These are phyloP conservation scores for Nemania bipapillata DNA, from an alignment of 2,329 filamentous ascomycete species.

Conservation along the genomic window DNA sequence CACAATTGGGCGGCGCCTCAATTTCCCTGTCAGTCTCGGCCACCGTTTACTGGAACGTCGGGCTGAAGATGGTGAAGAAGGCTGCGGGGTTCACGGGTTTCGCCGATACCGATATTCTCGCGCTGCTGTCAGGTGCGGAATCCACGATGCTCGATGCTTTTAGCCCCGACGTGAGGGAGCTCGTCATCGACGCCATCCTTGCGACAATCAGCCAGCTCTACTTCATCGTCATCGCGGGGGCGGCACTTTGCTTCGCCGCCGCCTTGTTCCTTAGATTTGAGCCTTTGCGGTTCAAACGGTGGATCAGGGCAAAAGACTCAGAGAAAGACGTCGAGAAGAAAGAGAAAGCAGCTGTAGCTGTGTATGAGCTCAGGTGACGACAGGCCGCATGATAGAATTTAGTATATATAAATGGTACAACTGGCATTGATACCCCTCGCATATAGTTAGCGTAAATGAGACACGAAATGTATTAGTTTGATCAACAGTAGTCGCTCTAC, in stretches of 20 bases:
- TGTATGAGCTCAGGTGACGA: slow-evolving; percentile 25
- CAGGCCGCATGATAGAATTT: slow-evolving; percentile 8
- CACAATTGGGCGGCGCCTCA: slow-evolving; percentile 49
- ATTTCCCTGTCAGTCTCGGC: slow-evolving; percentile 48
- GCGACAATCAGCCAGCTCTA: slow-evolving; percentile 46
- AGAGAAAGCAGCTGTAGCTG: slow-evolving; percentile 4
- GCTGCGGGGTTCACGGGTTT: slow-evolving; percentile 39
- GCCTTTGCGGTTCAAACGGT: slow-evolving; percentile 25
- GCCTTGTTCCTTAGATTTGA: slow-evolving; percentile 30
- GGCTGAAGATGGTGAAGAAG: slow-evolving; percentile 41
- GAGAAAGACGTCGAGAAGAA: not conserved
- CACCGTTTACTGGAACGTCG: slow-evolving; percentile 50
- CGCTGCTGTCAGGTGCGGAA: slow-evolving; percentile 47
- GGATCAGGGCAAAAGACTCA: slow-evolving; percentile 10
- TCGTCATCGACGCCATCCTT: slow-evolving; percentile 45
- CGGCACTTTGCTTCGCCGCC: slow-evolving; percentile 44
- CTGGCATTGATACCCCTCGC: slow-evolving; percentile 34
- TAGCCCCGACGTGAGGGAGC: slow-evolving; percentile 33
- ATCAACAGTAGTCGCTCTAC: not conserved
- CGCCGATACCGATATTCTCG: slow-evolving; percentile 45
- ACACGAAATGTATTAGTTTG: slow-evolving; percentile 23
- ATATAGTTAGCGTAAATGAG: slow-evolving; percentile 21
- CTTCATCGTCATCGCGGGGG: slow-evolving; percentile 46
- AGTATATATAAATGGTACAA: slow-evolving; percentile 28
- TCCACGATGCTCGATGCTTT: slow-evolving; percentile 43